Evolutionary conservation across 1,139 yeast species (phyloP), one percentile per base, ranked within the genome.

Genomic region (Saccharomyces hybrid): DNA sequence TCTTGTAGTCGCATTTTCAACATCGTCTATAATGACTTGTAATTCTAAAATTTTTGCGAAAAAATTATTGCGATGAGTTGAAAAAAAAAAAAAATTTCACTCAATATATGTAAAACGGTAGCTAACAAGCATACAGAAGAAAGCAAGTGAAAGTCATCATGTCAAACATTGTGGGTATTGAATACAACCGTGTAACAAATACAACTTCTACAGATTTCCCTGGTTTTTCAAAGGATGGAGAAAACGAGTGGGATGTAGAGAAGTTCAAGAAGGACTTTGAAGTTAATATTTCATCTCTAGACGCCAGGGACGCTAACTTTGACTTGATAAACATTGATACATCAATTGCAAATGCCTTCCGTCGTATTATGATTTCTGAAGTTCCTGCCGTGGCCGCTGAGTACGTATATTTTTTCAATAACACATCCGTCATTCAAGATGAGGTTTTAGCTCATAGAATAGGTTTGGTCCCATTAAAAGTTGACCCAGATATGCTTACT

Each of bases 371-470:
- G 97, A 84, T 93, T 58, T 82, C 97, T 1, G 99, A 93, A 71
- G 96, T 93, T 34, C 99, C 99, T 16, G 81, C 95, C 3, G 95
- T 93, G 49, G 99, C 99, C 7, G 88, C 96, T 29, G 99, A 93
- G 71, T 82, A 87, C 58, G 89, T 93, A 31, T 91, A 86, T 70
- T 80, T 93, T 60, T 87, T 86, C 75, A 91, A 89, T 79, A 93
- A 93, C 74, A 93, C 99, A 1, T 88, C 97, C 3, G 97, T 93
- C 53, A 88, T 93, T 60, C 98, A 91, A 71, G 99, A 93, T 71
- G 99, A 93, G 74, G 97, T 93, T 13, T 80, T 93, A 63, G 93
- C 99, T 4, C 97, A 89, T 67, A 83, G 99, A 76, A 83, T 93
- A 58, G 99, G 99, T 49, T 78, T 93, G 59, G 80, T 93, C 54